Base-by-base conservation (phyloP, 2,329 filamentous ascomycete genomes). In the Sporothrix dimorphospora region DNA sequence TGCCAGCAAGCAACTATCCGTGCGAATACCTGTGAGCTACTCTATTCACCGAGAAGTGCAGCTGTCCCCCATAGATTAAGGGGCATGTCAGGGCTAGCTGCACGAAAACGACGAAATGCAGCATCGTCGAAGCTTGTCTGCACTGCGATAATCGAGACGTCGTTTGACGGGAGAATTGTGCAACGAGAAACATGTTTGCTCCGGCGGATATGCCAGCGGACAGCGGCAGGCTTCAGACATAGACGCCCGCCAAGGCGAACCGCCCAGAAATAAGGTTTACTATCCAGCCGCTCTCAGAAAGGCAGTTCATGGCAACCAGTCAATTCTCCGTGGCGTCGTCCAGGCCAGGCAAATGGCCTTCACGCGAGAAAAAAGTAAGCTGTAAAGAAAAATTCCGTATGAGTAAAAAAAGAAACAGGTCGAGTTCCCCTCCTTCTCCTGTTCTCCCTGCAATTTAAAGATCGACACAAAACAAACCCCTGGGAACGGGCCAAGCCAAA, bases 371-470 rank as follows among this genome's bases (percentile, higher is more conserved):
- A 34, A 7, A 19, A 57, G 27, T 16, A 7, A 47, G 27, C 34
- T 34, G 9, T 57, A 9, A n/a, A 24, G 49, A 34, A 34, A 34
- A 6, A 6, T 34, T 6, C 30, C 30, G 30, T 34, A 34, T 6
- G n/a, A n/a, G n/a, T n/a, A n/a, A n/a, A n/a, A n/a, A n/a, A n/a
- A n/a, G n/a, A 34, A 34, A 6, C 30, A 34, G 7, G 40, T n/a
- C 21, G 21, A 1, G 21, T 27, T 27, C 38, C 38, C 59, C n/a
- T 27, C 30, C 27, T 27, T 65, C 59, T 27, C 59, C 63, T 66
- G 14, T 49, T 42, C 63, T 49, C 42, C 63, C 24, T 49, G 63
- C 63, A 66, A 66, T 66, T 66, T 49, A 30, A 66, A 65, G 59
- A 65, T 45, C 59, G 59, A 27, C 59, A 45, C 59, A 65, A 65